Percentiles rank a stretch among this genome's conserved stretches.
phyloP scores from a whole-genome alignment of 352 stramenopile genomes.

The Thalassiosira livingstoniorum region DNA sequence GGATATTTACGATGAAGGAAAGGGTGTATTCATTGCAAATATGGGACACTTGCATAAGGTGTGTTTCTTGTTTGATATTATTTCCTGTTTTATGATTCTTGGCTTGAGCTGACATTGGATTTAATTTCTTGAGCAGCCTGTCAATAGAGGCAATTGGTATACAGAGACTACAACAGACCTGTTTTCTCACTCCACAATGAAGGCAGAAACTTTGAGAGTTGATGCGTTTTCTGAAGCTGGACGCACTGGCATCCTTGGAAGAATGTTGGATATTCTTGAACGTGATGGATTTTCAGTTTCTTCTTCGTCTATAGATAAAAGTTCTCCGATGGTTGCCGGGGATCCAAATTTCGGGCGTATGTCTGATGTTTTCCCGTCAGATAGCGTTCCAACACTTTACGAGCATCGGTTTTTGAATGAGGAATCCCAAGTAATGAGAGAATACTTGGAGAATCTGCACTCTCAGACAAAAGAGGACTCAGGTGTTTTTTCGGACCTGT shows the following conservation, averaged over 20 bases:
- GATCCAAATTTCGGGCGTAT: too few relatives aligned
- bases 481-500: slow-evolving; percentile 64
- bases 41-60: slow-evolving; percentile 72
- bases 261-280: slow-evolving; percentile 70
- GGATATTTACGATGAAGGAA: slow-evolving; percentile 51
- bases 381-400: slow-evolving; percentile 52
- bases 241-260: slow-evolving; percentile 64
- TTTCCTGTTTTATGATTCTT: too few relatives aligned
- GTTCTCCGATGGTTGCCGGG: slow-evolving; percentile 60
- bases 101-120: too few relatives aligned
- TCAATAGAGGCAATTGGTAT: slow-evolving; percentile 67
- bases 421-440: slow-evolving; percentile 46
- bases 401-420: slow-evolving; percentile 62
- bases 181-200: slow-evolving; percentile 77
- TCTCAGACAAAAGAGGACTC: slow-evolving; percentile 53
- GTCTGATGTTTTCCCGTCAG: slow-evolving; percentile 55
- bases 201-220: slow-evolving; percentile 56
- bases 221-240: slow-evolving; percentile 70
- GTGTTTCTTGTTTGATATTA: too few relatives aligned
- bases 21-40: slow-evolving; percentile 50
- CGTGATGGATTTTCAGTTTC: slow-evolving; percentile 54
- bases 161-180: slow-evolving; percentile 69
- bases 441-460: slow-evolving; percentile 57
- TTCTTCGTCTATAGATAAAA: slow-evolving; percentile 54
- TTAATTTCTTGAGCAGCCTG: too few relatives aligned